Evolutionary conservation across 1,139 yeast species (phyloP), one percentile per base, ranked within the genome.

Genomic region (Sugiyamaella sp.): DNA sequence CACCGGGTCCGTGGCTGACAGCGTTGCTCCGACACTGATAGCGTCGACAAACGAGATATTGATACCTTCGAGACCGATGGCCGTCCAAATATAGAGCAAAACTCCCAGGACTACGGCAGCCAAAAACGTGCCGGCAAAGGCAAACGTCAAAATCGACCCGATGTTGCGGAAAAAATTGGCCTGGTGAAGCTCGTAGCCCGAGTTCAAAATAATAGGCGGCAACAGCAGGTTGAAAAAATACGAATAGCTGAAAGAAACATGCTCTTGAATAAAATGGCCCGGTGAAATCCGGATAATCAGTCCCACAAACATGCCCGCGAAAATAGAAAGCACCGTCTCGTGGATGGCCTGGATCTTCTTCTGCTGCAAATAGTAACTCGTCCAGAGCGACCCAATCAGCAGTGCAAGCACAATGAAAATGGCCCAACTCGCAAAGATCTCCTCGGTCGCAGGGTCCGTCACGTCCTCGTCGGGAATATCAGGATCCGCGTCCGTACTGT

Each of bases 1-100:
- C 33, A 95, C 98, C 0, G 99, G 99, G 69, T 95, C 99, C 0
- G 99, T 95, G 20, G 99, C 99, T 0, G 97, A 89, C 47, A 95
- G 78, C 0, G 99, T 91, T 2, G 99, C 99, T 10, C 99, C 99
- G 9, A 95, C 96, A 0, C 97, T 93, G 56, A 95, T 78, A 0
- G 99, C 97, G 69, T 93, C 98, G 22, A 93, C 96, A 72, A 93
- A 90, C 53, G 96, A 93, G 56, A 95, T 82, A 58, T 85, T 75
- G 50, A 93, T 82, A 27, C 93, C 89, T 69, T 95, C 99, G 44
- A 95, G 71, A 0, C 99, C 99, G 60, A 93, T 71, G 2, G 89
- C 81, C 0, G 99, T 89, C 96, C 98, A 95, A 16, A 91, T 74
- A 67, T 83, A 95, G 53, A 93, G 72, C 37, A 95, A 85, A 1